Evolutionary conservation across 1,284 basidiomycete genomes (phyloP).

Genomic region (Cryptococcus amylolentus): DNA sequence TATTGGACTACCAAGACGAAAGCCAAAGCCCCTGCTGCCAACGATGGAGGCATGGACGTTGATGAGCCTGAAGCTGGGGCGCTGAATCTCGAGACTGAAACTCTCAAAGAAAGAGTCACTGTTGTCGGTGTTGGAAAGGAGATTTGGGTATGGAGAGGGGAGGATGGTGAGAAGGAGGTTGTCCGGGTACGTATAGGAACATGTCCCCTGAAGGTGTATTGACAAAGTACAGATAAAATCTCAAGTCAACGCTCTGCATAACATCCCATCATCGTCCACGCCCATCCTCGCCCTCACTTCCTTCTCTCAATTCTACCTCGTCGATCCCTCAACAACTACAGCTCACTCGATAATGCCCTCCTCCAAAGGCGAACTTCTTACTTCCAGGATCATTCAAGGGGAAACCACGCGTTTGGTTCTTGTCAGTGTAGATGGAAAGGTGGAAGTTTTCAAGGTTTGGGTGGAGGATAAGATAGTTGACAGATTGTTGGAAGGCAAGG

Average conservation of each 20-base stretch:
- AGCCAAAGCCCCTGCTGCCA: neutral
- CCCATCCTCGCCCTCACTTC: slow-evolving; percentile 19
- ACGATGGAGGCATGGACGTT: slow-evolving; percentile 12
- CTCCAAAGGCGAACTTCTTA: slow-evolving; percentile 3
- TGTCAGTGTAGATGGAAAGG: slow-evolving; percentile 14
- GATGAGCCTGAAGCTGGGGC: slow-evolving; percentile 9
- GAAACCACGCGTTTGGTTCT: slow-evolving; percentile 6
- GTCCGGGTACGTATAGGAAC: slow-evolving; percentile 17
- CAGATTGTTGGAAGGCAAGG: slow-evolving; percentile 8
- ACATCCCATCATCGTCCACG: slow-evolving; percentile 8
- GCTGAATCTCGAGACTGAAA: slow-evolving; percentile 1
- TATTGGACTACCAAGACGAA: slow-evolving; percentile 17
- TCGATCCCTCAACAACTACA: slow-evolving; percentile 11
- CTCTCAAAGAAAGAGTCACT: slow-evolving; percentile 24
- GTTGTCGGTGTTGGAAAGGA: slow-evolving; percentile 32
- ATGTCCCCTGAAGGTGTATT: neutral
- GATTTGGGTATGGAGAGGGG: slow-evolving; percentile 43
- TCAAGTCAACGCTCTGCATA: slow-evolving; percentile 15
- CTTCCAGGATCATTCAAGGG: slow-evolving; percentile 7
- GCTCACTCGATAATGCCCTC: slow-evolving; percentile 2
- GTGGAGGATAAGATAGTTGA: slow-evolving; percentile 9
- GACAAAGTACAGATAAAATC: neutral
- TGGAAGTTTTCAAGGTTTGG: slow-evolving; percentile 6
- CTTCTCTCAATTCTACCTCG: slow-evolving; percentile 13
- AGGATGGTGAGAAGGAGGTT: slow-evolving; percentile 29